Percentiles rank a stretch among this genome's conserved stretches.
These are phyloP conservation scores for Sarocladium oryzae DNA, from an alignment of 2,329 filamentous ascomycete species.

Conservation along the genomic window DNA sequence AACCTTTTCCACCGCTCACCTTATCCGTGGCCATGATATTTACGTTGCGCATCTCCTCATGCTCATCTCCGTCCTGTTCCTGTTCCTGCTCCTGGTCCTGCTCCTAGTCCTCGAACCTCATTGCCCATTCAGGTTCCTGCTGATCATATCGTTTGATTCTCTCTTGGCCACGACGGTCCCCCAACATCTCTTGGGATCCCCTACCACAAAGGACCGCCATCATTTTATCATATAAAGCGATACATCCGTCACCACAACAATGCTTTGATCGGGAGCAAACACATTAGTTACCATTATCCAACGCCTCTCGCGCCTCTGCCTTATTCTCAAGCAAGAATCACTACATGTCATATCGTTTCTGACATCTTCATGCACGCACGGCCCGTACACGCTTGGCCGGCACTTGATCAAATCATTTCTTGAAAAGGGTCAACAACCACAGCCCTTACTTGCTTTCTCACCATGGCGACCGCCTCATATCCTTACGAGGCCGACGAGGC, in stretches of 20 bases:
- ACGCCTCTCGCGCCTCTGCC: no score
- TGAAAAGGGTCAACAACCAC: no score
- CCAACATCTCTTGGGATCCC: background rate
- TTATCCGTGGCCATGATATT: no score
- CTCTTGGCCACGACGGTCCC: background rate
- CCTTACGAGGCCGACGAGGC: background rate
- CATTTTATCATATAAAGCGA: no score
- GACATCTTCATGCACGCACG: background rate
- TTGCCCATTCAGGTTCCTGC: slow-evolving; percentile 5
- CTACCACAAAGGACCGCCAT: no score
- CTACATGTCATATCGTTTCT: no score
- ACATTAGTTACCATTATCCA: no score
- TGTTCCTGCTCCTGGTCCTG: background rate
- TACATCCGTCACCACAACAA: no score
- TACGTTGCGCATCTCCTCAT: no score
- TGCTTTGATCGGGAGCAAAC: no score
- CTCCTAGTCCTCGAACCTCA: background rate
- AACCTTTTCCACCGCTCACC: slow-evolving; percentile 6
- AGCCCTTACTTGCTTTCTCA: background rate
- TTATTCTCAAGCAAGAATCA: no score
- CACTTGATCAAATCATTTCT: no score
- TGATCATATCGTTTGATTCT: background rate
- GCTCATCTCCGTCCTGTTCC: background rate
- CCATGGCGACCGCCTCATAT: background rate
- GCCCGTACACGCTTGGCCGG: slow-evolving; percentile 2